Evolutionary conservation across 257 asterid species (phyloP), one percentile per base, ranked within the genome.

Genomic region (Handroanthus guayacan): DNA sequence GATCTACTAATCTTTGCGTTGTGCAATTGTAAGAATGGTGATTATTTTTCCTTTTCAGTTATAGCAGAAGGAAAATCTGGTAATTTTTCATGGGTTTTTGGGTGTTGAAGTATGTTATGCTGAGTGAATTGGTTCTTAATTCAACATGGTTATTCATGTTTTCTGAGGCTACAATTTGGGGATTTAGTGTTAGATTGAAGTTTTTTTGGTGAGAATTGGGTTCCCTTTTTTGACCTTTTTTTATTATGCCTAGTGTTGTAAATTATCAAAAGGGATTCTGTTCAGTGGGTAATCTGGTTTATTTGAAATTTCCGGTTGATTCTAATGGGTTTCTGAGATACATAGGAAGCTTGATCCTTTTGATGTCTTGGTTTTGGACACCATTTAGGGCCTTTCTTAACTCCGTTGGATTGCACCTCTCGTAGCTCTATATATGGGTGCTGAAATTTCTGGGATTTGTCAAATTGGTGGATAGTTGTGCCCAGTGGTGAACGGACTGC

Each of bases 111-210:
- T 45, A 34, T 60, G 51, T 18, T 45, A 2, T 68, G 45, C 9
- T 48, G 16, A 20, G 61, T 48, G 43, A 68, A 68, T 18, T 66
- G 13, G 31, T 68, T 4, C 11, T 45, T 69, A 48, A 37, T 34
- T 13, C 57, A 71, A 41, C 11, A 2, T 34, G 14, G 45, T 48
- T 13, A n/a, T 69, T 50, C 18, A 3, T 25, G 5, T 25, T 31
- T 68, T 50, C 18, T 25, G 11, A 20, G 60, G 60, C 62, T 50
- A 69, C 31, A 56, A 20, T 56, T 56, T 56, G 43, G 67, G 67
- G 57, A 6, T 11, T 55, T 39, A 10, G 51, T 43, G 16, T 55
- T 41, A 43, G 25, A 41, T 18, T 41, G 14, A 34, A 2, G 9
- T 25, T 67, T 67, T 25, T 45, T n/a, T 37, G 10, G 54, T 14